phyloP scores from a whole-genome alignment of 371 early-diverging fungal species.

The Rhizopus microsporus region DNA sequence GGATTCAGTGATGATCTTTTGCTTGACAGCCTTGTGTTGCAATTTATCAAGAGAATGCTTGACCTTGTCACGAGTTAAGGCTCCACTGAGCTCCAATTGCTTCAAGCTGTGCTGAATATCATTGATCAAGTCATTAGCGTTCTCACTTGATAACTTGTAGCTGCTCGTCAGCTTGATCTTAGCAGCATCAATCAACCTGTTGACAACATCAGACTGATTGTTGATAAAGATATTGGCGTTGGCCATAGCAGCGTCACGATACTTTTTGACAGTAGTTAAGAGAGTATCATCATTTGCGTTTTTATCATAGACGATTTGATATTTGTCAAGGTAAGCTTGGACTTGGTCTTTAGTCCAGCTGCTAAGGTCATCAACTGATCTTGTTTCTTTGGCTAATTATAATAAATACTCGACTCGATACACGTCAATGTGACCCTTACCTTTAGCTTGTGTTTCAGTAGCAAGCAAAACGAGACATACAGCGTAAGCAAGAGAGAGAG shows the following conservation, averaged over 20 bases:
- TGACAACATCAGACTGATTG: slow-evolving; percentile 27
- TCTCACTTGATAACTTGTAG: slow-evolving; percentile 26
- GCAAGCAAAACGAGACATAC: slow-evolving; percentile 19
- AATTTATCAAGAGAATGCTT: slow-evolving; percentile 34
- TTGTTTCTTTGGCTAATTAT: background rate
- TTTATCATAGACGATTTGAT: slow-evolving; percentile 38
- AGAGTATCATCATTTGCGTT: slow-evolving; percentile 20
- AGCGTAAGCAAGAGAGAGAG: slow-evolving; percentile 18
- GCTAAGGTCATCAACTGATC: slow-evolving; percentile 18
- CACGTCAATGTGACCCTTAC: slow-evolving; percentile 4
- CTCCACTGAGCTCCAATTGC: slow-evolving; percentile 38
- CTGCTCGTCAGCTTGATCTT: slow-evolving; percentile 37
- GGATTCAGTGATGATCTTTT: slow-evolving; percentile 35
- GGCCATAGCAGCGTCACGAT: slow-evolving; percentile 35
- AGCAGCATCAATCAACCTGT: slow-evolving; percentile 31
- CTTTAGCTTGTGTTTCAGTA: slow-evolving; percentile 22
- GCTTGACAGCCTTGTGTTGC: slow-evolving; percentile 24
- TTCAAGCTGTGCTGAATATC: slow-evolving; percentile 38
- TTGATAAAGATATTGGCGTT: slow-evolving; percentile 33
- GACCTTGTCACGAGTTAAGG: slow-evolving; percentile 34
- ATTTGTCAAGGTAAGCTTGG: slow-evolving; percentile 30
- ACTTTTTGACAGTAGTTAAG: slow-evolving; percentile 33
- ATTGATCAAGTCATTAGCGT: slow-evolving; percentile 23
- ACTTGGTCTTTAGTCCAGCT: slow-evolving; percentile 34
- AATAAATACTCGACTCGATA: background rate